Conservation (phyloP, 2,329 filamentous ascomycete genomes). For the Sarocladiaceae sp. region DNA sequence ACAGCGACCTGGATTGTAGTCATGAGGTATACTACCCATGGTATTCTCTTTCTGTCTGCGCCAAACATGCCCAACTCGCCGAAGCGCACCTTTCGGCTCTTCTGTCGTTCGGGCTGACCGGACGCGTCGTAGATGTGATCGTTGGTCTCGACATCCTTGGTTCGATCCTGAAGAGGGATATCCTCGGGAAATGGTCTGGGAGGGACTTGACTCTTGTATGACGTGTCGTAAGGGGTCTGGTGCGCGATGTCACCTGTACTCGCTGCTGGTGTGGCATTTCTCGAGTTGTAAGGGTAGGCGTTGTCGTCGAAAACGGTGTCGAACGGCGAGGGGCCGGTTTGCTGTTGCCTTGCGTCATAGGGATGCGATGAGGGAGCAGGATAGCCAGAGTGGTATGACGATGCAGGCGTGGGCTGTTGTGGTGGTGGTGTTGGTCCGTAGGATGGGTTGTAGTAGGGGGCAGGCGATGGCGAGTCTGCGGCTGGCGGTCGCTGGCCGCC, state of each 20-base stretch:
- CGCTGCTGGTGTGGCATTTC: conserved; percentile 26
- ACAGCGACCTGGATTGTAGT: conserved; percentile 72
- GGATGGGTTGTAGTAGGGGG: conserved; percentile 33
- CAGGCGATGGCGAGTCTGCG: conserved; percentile 28
- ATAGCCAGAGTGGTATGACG: conserved; percentile 24
- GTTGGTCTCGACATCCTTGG: conserved; percentile 36
- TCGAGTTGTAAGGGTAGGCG: conserved; percentile 52
- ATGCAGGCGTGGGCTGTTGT: conserved; percentile 32
- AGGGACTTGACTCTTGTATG: background rate
- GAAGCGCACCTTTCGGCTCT: conserved; percentile 42
- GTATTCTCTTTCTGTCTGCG: conserved; percentile 49
- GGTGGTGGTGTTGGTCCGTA: conserved; percentile 34
- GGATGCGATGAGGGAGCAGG: background rate
- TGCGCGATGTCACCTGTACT: conserved; percentile 23
- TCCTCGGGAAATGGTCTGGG: conserved; percentile 31
- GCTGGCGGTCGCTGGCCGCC: conserved; percentile 32
- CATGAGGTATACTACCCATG: conserved; percentile 79
- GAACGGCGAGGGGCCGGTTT: conserved; percentile 47
- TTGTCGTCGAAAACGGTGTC: conserved; percentile 63
- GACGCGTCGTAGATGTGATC: conserved; percentile 59
- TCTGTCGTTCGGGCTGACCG: conserved; percentile 23
- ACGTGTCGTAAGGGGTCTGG: conserved; percentile 14
- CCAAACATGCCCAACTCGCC: conserved; percentile 56
- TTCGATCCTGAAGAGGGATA: conserved; percentile 50
- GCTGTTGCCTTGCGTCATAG: conserved; percentile 10